Base-by-base conservation (phyloP, 2,329 filamentous ascomycete species). In the Blastomyces emzantsi region DNA sequence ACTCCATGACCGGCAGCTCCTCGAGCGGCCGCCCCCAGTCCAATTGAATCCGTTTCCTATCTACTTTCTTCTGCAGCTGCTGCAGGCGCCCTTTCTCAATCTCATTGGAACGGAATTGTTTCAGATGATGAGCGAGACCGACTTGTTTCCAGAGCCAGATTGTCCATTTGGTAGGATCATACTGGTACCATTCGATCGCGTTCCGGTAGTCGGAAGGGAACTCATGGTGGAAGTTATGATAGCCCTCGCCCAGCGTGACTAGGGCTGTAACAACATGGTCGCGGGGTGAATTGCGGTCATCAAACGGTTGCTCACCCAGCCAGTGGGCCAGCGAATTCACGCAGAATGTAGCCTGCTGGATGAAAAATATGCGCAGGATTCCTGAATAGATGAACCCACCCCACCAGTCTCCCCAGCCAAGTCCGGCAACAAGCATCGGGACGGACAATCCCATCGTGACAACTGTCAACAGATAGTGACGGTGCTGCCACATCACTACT, bases 201-300 rank as follows among this genome's bases (percentile, higher is more conserved):
- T 94, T 94, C 74, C 90, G 89, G 85, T 94, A 95, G 77, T 94
- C 90, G 19, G 89, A 92, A 63, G 90, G 90, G 79, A 94, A 95
- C 77, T 94, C 90, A 83, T 95, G 90, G 79, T 95, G 90, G 83
- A 94, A 94, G 83, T 94, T 94, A 84, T 94, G 90, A 80, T 94
- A 94, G 33, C 90, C 90, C 78, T 92, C 90, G 59, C 90, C 90
- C 25, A 95, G 87, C 49, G 90, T 94, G 69, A 91, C 87, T n/a
- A 94, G 79, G 49, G 90, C 90, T 49, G 90, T 94, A 77, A 95
- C 85, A 73, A 92, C 83, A 78, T 94, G 90, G 72, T 95, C 90
- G 75, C 90, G 88, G 67, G 90, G 90, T 66, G 88, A 92, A 85
- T 94, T 92, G 77, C 90, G 88, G 83, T 95, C 90, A 71, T 95